phyloP scores from a whole-genome alignment of 1,284 basidiomycete species.

The Melanopsichium pennsylvanicum region DNA sequence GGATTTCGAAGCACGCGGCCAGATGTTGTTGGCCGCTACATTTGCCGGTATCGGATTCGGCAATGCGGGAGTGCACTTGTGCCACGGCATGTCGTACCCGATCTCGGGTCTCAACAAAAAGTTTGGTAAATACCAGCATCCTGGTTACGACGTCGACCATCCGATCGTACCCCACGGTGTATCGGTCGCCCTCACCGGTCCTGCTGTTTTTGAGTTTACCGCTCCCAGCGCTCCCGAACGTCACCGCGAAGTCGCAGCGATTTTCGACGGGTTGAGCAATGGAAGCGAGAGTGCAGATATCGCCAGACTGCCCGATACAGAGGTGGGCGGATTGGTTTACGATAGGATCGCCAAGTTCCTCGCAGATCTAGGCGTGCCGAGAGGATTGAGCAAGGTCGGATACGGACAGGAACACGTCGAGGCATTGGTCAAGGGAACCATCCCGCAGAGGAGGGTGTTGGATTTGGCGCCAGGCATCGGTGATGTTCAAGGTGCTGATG shows the following conservation, averaged over 20 bases:
- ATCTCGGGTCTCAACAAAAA: constrained; percentile 84
- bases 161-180: constrained; percentile 85
- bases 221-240: constrained; percentile 77
- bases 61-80: constrained; percentile 78
- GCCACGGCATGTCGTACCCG: constrained; percentile 58
- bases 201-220: constrained; percentile 55
- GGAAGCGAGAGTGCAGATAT: constrained; percentile 39
- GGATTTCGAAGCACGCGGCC: constrained; percentile 82
- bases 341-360: constrained; percentile 92
- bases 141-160: constrained; percentile 73
- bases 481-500: constrained; percentile 73
- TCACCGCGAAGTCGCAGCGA: constrained; percentile 84
- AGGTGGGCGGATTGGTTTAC: constrained; percentile 81
- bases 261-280: constrained; percentile 73
- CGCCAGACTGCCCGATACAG: constrained; percentile 78
- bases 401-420: constrained; percentile 70
- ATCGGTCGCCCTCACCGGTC: constrained; percentile 48
- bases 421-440: constrained; percentile 80
- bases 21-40: constrained; percentile 78
- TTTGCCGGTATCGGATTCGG: constrained; percentile 91
- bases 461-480: constrained; percentile 66
- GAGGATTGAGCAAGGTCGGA: constrained; percentile 85
- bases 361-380: constrained; percentile 83
- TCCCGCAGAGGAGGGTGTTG: constrained; percentile 85
- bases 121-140: constrained; percentile 71